Evolutionary conservation across 2,329 filamentous ascomycete genomes (phyloP), one percentile per base, ranked within the genome.

Genomic region (Pochonia chlamydosporia): DNA sequence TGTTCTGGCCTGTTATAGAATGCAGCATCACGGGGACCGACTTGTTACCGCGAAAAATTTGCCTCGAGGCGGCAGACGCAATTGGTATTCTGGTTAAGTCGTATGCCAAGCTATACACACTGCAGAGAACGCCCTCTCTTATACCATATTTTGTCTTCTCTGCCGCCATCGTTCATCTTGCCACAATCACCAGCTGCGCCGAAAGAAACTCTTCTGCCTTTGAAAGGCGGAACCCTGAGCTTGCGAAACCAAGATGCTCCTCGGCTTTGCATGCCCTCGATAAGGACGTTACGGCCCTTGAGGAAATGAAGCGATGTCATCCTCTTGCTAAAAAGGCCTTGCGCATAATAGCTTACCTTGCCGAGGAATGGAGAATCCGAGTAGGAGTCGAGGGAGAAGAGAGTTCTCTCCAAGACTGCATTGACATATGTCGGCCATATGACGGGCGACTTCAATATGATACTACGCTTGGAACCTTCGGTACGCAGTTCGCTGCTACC

Each of bases 1-100:
- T 89, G 1, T 89, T 89, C 59, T 75, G 85, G 10, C 85, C 85
- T 0, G 72, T 89, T 28, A 81, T 87, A 57, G 85, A 79, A 51
- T 59, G 80, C 10, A 69, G 69, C 10, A 79, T 87, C 55, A 73
- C 84, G 40, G 76, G 79, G 8, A 84, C 81, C 4, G 74, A 76
- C 45, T 69, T 87, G 2, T 71, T 72, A 3, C 84, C 84, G 4
- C 75, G 76, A 33, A 79, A 85, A 50, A 77, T 85, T n/a, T 87
- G 84, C 62, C 73, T 73, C 3, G 75, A 80, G 52, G 77, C 77
- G 2, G 77, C 77, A 26, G 75, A 80, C 50, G 77, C 77, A 18
- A 81, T 81, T 21, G 74, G 78, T 51, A 70, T 72, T 1, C 68
- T 81, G 2, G 56, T 77, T 2, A 70, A 67, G 11, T 80, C 76